phyloP scores from a whole-genome alignment of 2,329 filamentous ascomycete species.

The Erysiphe pisi region DNA sequence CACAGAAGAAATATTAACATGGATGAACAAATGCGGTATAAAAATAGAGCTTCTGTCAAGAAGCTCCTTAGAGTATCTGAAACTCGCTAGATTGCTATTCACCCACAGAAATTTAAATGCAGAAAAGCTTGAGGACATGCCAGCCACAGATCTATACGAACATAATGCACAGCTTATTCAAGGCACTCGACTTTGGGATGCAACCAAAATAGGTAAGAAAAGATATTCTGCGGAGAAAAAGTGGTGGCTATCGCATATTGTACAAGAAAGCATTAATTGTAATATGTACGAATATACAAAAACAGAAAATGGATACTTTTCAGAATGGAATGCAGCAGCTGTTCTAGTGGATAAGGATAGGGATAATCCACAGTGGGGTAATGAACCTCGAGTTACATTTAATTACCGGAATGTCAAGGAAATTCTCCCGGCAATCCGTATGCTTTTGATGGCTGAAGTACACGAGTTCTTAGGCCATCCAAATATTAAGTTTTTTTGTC shows the following conservation, averaged over 20 bases:
- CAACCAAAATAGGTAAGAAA: background rate
- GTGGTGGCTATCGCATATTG: conserved; percentile 16
- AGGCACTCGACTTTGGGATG: background rate
- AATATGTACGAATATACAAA: background rate
- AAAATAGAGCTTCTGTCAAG: background rate
- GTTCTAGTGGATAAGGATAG: background rate
- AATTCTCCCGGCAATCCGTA: conserved; percentile 1
- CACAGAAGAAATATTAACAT: background rate
- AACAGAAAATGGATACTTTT: background rate
- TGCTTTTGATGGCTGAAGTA: conserved; percentile 8
- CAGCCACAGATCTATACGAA: background rate
- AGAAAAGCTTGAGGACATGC: background rate
- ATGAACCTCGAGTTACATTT: too few species aligned
- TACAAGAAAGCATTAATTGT: background rate
- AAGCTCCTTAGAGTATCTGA: background rate
- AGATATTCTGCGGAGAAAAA: conserved; percentile 22
- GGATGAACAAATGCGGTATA: background rate
- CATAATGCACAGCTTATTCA: background rate
- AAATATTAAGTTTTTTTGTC: background rate
- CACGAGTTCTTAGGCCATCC: conserved; percentile 27
- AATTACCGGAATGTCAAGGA: conserved; percentile 27
- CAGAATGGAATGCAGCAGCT: conserved; percentile 6
- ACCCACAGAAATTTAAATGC: background rate
- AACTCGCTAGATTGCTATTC: background rate
- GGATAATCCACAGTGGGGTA: background rate